These are phyloP conservation scores for Exophiala oligosperma DNA, from an alignment of 2,329 filamentous ascomycete species.

Conservation along the genomic window DNA sequence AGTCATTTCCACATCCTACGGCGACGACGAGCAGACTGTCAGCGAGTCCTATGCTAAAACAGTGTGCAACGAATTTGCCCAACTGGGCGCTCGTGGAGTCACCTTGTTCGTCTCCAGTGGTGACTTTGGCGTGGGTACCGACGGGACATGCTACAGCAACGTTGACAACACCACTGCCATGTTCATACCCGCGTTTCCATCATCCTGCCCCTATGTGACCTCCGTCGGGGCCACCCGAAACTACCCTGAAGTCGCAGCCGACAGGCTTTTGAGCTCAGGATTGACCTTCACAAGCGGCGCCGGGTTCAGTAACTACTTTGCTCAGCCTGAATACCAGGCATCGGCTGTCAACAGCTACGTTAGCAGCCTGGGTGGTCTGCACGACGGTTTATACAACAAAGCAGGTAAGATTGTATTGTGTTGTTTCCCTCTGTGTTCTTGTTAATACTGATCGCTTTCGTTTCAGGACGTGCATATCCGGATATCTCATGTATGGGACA, in stretches of 20 bases:
- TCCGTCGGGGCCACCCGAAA: constrained; percentile 55
- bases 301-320: constrained; percentile 52
- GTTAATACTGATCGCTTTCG: neutral
- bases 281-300: constrained; percentile 43
- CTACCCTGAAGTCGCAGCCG: constrained; percentile 48
- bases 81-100: constrained; percentile 66
- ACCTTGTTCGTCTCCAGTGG: constrained; percentile 67
- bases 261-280: constrained; percentile 14
- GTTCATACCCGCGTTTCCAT: constrained; percentile 59
- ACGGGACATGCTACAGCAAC: constrained; percentile 51
- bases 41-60: constrained; percentile 61
- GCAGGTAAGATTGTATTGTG: constrained; percentile 43
- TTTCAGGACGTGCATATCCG: constrained; percentile 59
- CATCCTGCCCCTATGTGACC: constrained; percentile 63
- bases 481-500: constrained; percentile 61
- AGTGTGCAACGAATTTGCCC: constrained; percentile 62
- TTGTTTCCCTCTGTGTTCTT: neutral
- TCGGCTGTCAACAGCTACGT: constrained; percentile 48
- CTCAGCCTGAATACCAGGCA: constrained; percentile 49
- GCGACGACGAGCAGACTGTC: constrained; percentile 65
- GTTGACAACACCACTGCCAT: constrained; percentile 53
- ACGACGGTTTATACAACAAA: constrained; percentile 62
- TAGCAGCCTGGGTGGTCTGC: constrained; percentile 41
- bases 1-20: constrained; percentile 65
- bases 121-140: constrained; percentile 59